These are phyloP conservation scores for Dryas drummondii DNA, from an alignment of 306 rosid genomes.

Conservation along the genomic window DNA sequence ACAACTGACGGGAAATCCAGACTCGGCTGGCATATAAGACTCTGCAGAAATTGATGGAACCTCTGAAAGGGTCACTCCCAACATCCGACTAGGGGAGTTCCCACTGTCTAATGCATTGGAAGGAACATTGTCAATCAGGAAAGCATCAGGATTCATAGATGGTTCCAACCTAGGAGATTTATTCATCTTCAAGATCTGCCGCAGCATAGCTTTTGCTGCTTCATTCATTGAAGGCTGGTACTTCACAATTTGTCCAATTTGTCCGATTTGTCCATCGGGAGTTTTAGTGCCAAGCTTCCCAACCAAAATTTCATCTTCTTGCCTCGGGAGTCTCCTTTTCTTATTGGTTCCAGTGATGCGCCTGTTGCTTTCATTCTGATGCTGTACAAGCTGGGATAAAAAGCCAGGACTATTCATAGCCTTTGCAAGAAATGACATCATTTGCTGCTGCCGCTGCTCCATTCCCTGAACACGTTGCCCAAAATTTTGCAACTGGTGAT, in stretches of 20 bases:
- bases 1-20: slow-evolving; percentile 30
- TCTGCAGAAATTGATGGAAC: slow-evolving; percentile 42
- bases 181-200: slow-evolving; percentile 51
- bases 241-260: slow-evolving; percentile 47
- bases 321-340: slow-evolving; percentile 55
- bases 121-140: slow-evolving; percentile 43
- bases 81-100: slow-evolving; percentile 35
- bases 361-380: slow-evolving; percentile 51
- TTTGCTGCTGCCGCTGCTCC: slow-evolving; percentile 68
- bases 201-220: slow-evolving; percentile 58
- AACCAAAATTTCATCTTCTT: slow-evolving; percentile 41
- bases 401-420: slow-evolving; percentile 57
- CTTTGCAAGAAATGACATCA: slow-evolving; percentile 70
- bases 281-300: slow-evolving; percentile 29
- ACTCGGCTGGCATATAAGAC: slow-evolving; percentile 27
- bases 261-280: slow-evolving; percentile 37
- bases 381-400: slow-evolving; percentile 56
- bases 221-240: slow-evolving; percentile 56
- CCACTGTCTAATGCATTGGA: slow-evolving; percentile 32
- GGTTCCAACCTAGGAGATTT: slow-evolving; percentile 45
- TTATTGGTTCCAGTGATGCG: slow-evolving; percentile 37
- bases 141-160: slow-evolving; percentile 39
- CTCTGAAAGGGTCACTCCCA: slow-evolving; percentile 52
- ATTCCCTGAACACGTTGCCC: slow-evolving; percentile 60
- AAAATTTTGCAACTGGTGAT: slow-evolving; percentile 52